Percentiles rank a stretch among this genome's conserved stretches.
Conservation (phyloP, 345 rosid genomes). For the Hevea brasiliensis region DNA sequence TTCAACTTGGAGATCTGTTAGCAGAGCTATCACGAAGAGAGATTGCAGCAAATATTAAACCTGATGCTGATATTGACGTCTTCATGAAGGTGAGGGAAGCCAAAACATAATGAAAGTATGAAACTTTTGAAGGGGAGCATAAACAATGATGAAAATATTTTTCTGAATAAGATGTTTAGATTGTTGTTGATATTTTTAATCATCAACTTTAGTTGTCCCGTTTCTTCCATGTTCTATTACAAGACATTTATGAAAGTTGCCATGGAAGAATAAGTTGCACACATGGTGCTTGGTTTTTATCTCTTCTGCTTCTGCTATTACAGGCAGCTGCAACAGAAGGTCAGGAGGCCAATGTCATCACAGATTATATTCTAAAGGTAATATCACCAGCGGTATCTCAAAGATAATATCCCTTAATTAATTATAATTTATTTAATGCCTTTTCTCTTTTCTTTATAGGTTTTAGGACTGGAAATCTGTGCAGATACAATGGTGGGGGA, state of each 20-base stretch:
- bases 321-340: conserved; percentile 63
- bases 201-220: background rate
- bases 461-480: conserved; percentile 65
- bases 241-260: background rate
- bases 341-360: conserved; percentile 60
- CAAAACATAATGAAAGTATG: background rate
- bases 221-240: background rate
- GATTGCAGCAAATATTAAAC: conserved; percentile 69
- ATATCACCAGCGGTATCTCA: too few relatives aligned
- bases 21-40: conserved; percentile 65
- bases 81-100: conserved; percentile 56
- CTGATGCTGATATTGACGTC: conserved; percentile 76
- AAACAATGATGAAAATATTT: background rate
- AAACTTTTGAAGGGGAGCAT: background rate
- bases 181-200: background rate
- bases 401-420: background rate
- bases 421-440: background rate
- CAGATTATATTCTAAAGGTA: conserved; percentile 80
- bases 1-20: conserved; percentile 46
- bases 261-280: background rate
- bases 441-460: conserved; percentile 28
- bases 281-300: background rate
- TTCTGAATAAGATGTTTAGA: conserved; percentile 32
- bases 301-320: too few relatives aligned
- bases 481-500: conserved; percentile 66